phyloP scores from a whole-genome alignment of 176 grass and related monocot species.

The Triticum monococcum region DNA sequence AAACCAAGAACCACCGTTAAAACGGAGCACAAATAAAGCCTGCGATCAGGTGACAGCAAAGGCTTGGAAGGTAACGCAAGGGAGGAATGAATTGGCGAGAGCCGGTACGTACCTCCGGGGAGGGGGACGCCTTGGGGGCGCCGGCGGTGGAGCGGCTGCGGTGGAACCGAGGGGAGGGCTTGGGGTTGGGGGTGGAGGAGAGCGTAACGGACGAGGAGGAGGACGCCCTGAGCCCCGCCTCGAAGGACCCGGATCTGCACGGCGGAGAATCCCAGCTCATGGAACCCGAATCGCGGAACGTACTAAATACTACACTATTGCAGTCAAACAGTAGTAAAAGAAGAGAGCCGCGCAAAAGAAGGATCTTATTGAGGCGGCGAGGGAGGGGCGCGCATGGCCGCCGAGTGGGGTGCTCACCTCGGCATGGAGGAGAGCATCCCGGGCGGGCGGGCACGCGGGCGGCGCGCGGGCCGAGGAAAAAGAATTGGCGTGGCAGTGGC shows the following conservation, averaged over 20 bases:
- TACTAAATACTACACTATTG: constrained; percentile 12
- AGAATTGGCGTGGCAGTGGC: constrained; percentile 28
- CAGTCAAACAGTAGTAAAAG: constrained; percentile 37
- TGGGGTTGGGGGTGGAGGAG: constrained; percentile 16
- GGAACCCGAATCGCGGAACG: neutral
- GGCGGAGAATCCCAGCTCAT: constrained; percentile 46
- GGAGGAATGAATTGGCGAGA: neutral
- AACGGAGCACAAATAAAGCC: neutral
- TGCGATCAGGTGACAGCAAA: neutral
- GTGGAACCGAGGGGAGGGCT: constrained; percentile 30
- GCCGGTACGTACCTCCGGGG: constrained; percentile 33
- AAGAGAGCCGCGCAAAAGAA: constrained; percentile 31
- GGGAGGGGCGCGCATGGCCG: neutral
- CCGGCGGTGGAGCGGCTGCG: constrained; percentile 37
- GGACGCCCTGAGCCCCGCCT: constrained; percentile 41
- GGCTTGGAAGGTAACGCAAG: constrained; percentile 7
- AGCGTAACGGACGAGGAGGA: neutral
- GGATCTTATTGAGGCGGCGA: constrained; percentile 29
- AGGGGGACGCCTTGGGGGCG: constrained; percentile 23
- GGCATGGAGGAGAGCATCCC: constrained; percentile 48
- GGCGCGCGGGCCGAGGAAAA: constrained; percentile 37
- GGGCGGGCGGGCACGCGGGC: constrained; percentile 19
- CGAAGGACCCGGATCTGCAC: constrained; percentile 54
- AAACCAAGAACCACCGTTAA: constrained; percentile 13
- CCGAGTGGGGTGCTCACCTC: constrained; percentile 25